Percentiles rank a stretch among this genome's conserved stretches.
Conservation (phyloP, 345 rosid genomes). For the Fremontodendron californicum region DNA sequence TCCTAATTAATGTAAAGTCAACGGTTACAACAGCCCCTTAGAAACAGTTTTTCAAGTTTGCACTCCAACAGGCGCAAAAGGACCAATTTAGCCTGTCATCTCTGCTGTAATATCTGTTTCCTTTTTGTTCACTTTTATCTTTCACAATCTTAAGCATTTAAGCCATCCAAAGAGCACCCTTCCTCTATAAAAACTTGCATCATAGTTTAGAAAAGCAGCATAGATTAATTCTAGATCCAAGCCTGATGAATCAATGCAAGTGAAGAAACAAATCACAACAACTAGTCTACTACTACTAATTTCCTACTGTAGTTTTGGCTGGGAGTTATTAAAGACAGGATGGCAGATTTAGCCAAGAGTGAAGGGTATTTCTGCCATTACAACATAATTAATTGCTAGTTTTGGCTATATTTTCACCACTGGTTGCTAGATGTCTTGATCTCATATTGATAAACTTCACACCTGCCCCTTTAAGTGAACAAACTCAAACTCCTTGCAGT, state of each 20-base stretch:
- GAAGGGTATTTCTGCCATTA: constrained; percentile 19
- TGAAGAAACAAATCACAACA: neutral
- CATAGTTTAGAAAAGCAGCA: too few relatives aligned
- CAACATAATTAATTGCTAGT: constrained; percentile 1
- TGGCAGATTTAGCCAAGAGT: neutral
- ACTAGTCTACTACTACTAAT: neutral
- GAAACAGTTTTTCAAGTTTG: constrained; percentile 4
- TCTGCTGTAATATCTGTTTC: neutral
- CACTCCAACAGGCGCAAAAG: constrained; percentile 2
- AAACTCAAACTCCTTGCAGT: neutral
- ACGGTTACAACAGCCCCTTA: neutral
- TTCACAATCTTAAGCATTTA: neutral
- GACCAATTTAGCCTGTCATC: constrained; percentile 4
- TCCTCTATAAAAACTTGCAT: neutral
- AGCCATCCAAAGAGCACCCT: neutral
- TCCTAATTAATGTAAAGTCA: neutral
- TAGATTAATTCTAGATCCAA: neutral
- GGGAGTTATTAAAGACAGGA: neutral
- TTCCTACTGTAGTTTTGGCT: neutral
- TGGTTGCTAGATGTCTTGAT: neutral
- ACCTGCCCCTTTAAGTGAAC: constrained; percentile 14
- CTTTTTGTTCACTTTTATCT: neutral
- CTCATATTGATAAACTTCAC: constrained; percentile 9
- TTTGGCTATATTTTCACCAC: constrained; percentile 16
- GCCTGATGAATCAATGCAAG: too few relatives aligned